These are phyloP conservation scores for Eimeria tenella DNA, from an alignment of 169 alveolate genomes.

Conservation along the genomic window DNA sequence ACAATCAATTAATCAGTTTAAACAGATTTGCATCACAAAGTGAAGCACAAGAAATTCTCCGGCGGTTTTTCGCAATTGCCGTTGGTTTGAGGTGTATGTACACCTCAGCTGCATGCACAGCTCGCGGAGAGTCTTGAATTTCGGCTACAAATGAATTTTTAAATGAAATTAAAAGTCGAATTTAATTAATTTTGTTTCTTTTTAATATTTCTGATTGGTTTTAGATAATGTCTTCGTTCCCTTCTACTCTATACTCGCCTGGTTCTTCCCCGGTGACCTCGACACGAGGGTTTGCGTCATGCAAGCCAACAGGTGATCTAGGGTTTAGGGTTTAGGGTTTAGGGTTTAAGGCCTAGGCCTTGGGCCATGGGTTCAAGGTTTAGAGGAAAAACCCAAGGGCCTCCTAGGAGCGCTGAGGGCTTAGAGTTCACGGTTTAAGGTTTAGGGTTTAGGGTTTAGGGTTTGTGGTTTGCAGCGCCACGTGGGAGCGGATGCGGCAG, in stretches of 20 bases:
- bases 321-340: conserved; percentile 1
- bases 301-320: conserved; percentile 69
- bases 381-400: background rate
- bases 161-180: too few relatives aligned
- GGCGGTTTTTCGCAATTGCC: background rate
- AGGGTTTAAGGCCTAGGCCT: background rate
- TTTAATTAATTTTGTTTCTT: background rate
- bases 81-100: background rate
- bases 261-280: conserved; percentile 77
- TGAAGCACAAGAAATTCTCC: background rate
- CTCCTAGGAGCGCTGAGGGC: background rate
- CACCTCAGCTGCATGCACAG: background rate
- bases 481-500: conserved; percentile 23
- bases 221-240: conserved; percentile 66
- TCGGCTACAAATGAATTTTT: too few relatives aligned
- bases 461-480: background rate
- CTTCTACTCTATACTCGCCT: conserved; percentile 66
- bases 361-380: background rate
- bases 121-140: too few relatives aligned
- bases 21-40: background rate
- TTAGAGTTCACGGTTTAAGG: conserved; percentile 1
- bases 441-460: conserved; percentile 2
- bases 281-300: conserved; percentile 74
- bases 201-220: background rate
- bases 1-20: background rate